A percentile compares a stretch with the other conserved stretches of the same genome.
Evolutionary conservation across 345 rosid species (phyloP).

Genomic region (Aethionema arabicum): DNA sequence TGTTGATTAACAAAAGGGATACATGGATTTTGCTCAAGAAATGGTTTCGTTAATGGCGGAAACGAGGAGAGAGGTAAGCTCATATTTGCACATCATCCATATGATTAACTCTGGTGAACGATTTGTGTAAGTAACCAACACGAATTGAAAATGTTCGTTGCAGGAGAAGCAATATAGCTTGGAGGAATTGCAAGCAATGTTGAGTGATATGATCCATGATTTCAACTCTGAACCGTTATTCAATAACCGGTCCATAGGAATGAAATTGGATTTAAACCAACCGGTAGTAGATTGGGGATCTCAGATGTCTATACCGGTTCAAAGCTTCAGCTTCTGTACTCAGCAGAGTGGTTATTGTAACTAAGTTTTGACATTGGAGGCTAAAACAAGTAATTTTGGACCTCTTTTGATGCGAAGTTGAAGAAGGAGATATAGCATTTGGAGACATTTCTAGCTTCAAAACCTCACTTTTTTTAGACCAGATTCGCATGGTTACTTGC

Average conservation of each 20-base stretch:
- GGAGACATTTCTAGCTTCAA: not conserved
- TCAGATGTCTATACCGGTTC: conserved; percentile 27
- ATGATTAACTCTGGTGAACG: too few species aligned
- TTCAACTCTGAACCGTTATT: conserved; percentile 30
- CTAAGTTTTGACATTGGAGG: not conserved
- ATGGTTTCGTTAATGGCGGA: conserved; percentile 81
- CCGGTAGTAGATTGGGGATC: conserved; percentile 29
- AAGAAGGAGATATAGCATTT: not conserved
- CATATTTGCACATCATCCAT: not conserved
- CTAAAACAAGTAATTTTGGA: not conserved
- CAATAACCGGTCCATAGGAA: conserved; percentile 10
- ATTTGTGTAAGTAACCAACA: too few species aligned
- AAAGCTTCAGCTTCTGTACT: conserved; percentile 16
- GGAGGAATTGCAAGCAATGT: conserved; percentile 87
- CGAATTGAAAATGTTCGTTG: not conserved
- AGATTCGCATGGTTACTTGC: not conserved
- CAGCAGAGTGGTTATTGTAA: conserved; percentile 36
- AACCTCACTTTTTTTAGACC: not conserved
- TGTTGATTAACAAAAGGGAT: conserved; percentile 40
- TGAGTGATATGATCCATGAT: conserved; percentile 69
- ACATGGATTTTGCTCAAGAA: conserved; percentile 80
- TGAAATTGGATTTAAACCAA: conserved; percentile 32
- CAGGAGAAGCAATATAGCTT: conserved; percentile 68
- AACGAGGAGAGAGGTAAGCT: conserved; percentile 57
- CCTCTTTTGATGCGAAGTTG: not conserved